A percentile compares a stretch with the other conserved stretches of the same genome.
These are phyloP conservation scores for Monosporascus sp. DNA, from an alignment of 2,329 filamentous ascomycete genomes.

Conservation along the genomic window DNA sequence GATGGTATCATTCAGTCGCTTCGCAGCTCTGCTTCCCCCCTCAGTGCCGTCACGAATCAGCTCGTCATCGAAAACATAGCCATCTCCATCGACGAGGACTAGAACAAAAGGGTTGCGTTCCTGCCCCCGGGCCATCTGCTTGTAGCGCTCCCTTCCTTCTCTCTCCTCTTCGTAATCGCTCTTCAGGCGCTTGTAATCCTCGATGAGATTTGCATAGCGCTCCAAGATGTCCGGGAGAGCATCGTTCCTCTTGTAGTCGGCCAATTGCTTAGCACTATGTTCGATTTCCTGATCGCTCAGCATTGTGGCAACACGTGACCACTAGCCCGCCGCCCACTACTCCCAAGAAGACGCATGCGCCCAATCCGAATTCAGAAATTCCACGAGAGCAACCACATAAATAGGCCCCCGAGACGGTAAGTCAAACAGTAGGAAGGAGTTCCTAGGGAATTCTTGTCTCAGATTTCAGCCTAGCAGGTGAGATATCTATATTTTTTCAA, in stretches of 20 bases:
- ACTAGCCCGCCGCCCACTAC: background rate
- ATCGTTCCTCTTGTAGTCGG: constrained; percentile 24
- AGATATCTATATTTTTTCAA: too few species aligned
- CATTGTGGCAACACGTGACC: constrained; percentile 9
- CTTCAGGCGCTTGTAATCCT: constrained; percentile 50
- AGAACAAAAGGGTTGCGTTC: constrained; percentile 55
- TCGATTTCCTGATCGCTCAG: constrained; percentile 24
- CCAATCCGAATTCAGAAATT: background rate
- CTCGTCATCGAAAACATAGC: constrained; percentile 50
- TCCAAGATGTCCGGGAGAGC: constrained; percentile 26
- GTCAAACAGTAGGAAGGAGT: too few species aligned
- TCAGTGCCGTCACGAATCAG: constrained; percentile 43
- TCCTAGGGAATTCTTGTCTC: too few species aligned
- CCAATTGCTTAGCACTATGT: constrained; percentile 22
- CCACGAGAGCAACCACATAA: too few species aligned
- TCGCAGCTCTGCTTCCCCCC: constrained; percentile 52
- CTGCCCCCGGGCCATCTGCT: constrained; percentile 43
- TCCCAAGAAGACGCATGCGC: background rate
- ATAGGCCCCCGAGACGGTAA: too few species aligned
- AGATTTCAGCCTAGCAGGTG: too few species aligned
- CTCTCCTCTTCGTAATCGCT: constrained; percentile 54
- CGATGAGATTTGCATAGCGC: constrained; percentile 38
- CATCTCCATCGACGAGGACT: constrained; percentile 58
- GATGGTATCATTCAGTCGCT: constrained; percentile 46
- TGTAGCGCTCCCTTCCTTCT: constrained; percentile 49